Conservation (phyloP, 1,139 yeast genomes). For the Candida glucosophila region DNA sequence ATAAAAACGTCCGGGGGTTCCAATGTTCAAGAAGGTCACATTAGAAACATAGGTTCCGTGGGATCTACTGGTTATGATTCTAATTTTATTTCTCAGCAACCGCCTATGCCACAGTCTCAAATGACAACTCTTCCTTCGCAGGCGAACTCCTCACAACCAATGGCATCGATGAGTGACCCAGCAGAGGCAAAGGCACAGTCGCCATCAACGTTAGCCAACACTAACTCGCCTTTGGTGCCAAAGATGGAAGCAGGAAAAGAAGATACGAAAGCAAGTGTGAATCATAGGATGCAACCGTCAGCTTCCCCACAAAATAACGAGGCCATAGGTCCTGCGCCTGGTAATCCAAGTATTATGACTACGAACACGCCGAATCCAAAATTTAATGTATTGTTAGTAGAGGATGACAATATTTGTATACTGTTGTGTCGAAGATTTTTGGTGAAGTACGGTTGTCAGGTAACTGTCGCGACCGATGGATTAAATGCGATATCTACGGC, state of each 20-base stretch:
- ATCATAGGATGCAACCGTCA: constrained; percentile 3
- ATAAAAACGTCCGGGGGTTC: constrained; percentile 3
- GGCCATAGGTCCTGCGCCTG: constrained; percentile 3
- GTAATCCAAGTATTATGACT: constrained; percentile 13
- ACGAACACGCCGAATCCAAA: constrained; percentile 32
- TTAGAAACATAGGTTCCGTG: constrained; percentile 1
- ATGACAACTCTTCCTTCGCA: constrained; percentile 1
- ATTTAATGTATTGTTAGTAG: constrained; percentile 72
- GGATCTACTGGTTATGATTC: background rate
- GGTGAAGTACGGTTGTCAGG: constrained; percentile 83
- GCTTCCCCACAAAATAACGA: constrained; percentile 2
- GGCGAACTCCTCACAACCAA: no score
- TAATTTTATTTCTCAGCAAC: background rate
- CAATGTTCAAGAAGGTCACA: constrained; percentile 2
- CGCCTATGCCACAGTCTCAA: constrained; percentile 3
- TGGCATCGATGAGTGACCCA: constrained; percentile 3
- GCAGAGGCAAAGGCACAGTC: constrained; percentile 4
- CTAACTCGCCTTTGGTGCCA: constrained; percentile 3
- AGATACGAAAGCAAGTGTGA: no score
- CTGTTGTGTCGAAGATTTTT: constrained; percentile 71
- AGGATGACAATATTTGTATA: constrained; percentile 80
- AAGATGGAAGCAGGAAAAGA: constrained; percentile 4
- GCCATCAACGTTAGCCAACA: constrained; percentile 2
- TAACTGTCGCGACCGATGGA: constrained; percentile 90
- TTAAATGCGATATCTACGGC: constrained; percentile 76